Base-by-base conservation (phyloP, 768 basidiomycete species). In the Mycena venus region DNA sequence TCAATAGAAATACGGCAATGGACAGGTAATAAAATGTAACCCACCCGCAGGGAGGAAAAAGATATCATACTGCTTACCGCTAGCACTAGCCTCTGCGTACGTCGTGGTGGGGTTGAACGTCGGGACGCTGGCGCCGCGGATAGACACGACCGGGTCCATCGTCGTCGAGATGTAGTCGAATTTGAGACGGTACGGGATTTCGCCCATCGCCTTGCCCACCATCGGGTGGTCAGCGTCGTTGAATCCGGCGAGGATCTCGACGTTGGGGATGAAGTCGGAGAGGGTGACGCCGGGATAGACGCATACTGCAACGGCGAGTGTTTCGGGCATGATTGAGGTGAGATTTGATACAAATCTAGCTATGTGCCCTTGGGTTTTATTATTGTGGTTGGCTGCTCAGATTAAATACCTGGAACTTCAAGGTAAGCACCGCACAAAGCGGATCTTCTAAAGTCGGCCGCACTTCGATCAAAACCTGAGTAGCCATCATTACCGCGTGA, bases 51-150 rank as follows among this genome's bases (percentile, higher is more conserved):
- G 76, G 17, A 66, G 53, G 70, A 73, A 77, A 27, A 72, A 3
- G 19, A 74, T 44, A 25, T 77, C 76, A 21, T 60, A 77, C 49
- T 77, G 76, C 38, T 60, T 68, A 27, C 73, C 76, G 25, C 40
- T 27, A 19, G 51, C 59, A 15, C 74, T 15, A 7, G 76, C 76
- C 19, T 56, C 66, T 1, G 21, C 49, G 59, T 77, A 77, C 15
- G 76, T 77, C 59, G 60, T 15, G 29, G 73, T 74, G 9, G 76
- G 76, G 40, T 72, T 75, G 21, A 77, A 15, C 25, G 65, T 77
- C 38, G 70, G 70, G 19, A 38, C 34, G 23, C 23, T 17, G 34
- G 7, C 55, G 7, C 70, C 70, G 19, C 34, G 23, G 6, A 69
- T 14, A 4, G 69, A 25, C 19, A 72, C 70, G 1, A 74, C 76